phyloP scores from a whole-genome alignment of 768 basidiomycete genomes.

The Baorangia bicolor region DNA sequence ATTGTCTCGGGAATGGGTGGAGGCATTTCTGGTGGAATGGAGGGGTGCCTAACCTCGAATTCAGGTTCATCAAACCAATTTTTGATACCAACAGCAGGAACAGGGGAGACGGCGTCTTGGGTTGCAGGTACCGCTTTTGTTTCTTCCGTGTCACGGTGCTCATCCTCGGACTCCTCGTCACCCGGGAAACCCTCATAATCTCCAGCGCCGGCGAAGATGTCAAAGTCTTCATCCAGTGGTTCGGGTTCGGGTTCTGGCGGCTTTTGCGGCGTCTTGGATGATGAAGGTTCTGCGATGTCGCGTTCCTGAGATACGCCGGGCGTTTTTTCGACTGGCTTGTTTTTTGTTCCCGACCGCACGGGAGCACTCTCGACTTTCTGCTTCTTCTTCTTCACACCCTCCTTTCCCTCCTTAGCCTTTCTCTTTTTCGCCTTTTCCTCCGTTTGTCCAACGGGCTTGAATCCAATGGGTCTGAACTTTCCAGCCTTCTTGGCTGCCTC shows the following conservation, averaged over 20 bases:
- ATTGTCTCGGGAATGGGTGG: constrained; percentile 10
- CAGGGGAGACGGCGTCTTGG: constrained; percentile 9
- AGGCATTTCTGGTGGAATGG: constrained; percentile 11
- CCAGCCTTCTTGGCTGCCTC: constrained; percentile 40
- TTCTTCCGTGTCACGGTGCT: constrained; percentile 15
- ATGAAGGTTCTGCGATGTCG: background rate
- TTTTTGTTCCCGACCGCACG: constrained; percentile 14
- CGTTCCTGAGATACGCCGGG: background rate
- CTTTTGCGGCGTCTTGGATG: constrained; percentile 5
- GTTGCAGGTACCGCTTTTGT: constrained; percentile 7
- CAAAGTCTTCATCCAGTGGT: constrained; percentile 57
- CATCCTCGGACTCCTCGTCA: constrained; percentile 52
- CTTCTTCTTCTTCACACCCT: constrained; percentile 61
- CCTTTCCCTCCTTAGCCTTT: constrained; percentile 41
- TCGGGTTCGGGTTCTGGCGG: constrained; percentile 19
- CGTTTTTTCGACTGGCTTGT: background rate
- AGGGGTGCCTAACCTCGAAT: constrained; percentile 19
- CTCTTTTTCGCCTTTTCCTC: constrained; percentile 46
- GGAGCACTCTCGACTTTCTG: constrained; percentile 40
- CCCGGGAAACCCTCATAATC: constrained; percentile 74
- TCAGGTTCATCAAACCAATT: constrained; percentile 50
- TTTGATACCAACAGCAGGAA: constrained; percentile 12
- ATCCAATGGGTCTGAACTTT: constrained; percentile 57
- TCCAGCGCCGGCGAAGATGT: constrained; percentile 85
- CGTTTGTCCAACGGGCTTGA: constrained; percentile 56